phyloP scores from a whole-genome alignment of 2,329 filamentous ascomycete species.

The Balansia obtecta region DNA sequence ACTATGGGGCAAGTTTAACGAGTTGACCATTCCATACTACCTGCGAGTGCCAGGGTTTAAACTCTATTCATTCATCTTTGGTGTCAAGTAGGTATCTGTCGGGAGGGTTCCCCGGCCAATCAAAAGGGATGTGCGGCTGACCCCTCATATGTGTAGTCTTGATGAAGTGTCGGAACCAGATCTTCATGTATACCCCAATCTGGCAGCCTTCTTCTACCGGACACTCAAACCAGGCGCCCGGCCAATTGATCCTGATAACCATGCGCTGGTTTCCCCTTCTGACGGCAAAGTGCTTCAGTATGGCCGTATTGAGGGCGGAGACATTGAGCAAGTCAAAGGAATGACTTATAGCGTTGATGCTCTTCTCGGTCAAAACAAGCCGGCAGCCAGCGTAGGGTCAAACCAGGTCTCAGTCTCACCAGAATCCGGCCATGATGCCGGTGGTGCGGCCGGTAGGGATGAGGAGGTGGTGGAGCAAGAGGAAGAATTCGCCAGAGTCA shows the following conservation, averaged over 20 bases:
- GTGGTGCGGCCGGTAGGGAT: constrained; percentile 29
- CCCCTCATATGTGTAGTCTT: constrained; percentile 40
- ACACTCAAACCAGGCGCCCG: constrained; percentile 79
- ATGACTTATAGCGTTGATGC: constrained; percentile 97
- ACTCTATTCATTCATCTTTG: constrained; percentile 81
- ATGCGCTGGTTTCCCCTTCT: constrained; percentile 73
- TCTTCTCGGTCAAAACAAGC: constrained; percentile 59
- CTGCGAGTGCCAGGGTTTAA: constrained; percentile 82
- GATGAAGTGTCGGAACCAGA: constrained; percentile 81
- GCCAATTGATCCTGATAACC: constrained; percentile 69
- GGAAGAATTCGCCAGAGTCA: constrained; percentile 86
- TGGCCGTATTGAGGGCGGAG: constrained; percentile 79
- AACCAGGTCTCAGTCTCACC: constrained; percentile 11
- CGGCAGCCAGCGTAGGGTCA: constrained; percentile 36
- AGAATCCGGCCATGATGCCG: constrained; percentile 12
- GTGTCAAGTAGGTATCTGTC: constrained; percentile 50
- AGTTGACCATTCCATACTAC: constrained; percentile 76
- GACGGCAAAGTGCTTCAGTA: constrained; percentile 89
- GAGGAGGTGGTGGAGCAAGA: constrained; percentile 64
- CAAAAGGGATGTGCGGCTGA: constrained; percentile 12
- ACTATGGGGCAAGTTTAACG: constrained; percentile 85
- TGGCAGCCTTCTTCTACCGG: constrained; percentile 95
- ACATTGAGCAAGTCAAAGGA: constrained; percentile 97
- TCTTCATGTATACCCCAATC: constrained; percentile 79
- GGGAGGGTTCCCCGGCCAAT: background rate